Evolutionary conservation across 352 stramenopile genomes (phyloP).

Genomic region (Pythium rishiriense): DNA sequence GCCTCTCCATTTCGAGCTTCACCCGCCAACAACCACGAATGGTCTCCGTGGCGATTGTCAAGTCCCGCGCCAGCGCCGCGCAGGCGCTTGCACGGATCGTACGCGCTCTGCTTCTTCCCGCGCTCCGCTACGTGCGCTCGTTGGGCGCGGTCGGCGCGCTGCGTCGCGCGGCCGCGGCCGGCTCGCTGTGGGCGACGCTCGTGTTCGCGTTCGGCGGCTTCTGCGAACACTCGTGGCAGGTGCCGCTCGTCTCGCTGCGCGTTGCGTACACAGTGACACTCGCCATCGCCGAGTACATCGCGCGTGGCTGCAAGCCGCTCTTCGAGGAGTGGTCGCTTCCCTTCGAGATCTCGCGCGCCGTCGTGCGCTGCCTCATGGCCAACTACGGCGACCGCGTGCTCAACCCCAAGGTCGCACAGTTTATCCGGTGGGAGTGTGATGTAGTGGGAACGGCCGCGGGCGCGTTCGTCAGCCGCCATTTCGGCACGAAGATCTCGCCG

Average conservation of each 20-base stretch:
- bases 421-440: conserved; percentile 18
- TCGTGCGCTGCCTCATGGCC: conserved; percentile 17
- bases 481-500: conserved; percentile 7
- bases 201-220: conserved; percentile 19
- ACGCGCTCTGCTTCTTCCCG: not conserved
- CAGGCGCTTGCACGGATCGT: not conserved
- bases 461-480: conserved; percentile 3
- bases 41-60: conserved; percentile 2
- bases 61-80: not conserved
- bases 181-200: conserved; percentile 16
- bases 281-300: conserved; percentile 22
- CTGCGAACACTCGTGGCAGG: conserved; percentile 19
- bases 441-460: conserved; percentile 10
- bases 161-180: conserved; percentile 9
- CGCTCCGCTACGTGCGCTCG: not conserved
- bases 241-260: conserved; percentile 13
- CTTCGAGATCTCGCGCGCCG: conserved; percentile 27
- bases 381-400: conserved; percentile 17
- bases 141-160: not conserved
- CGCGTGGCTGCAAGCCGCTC: conserved; percentile 21
- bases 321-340: conserved; percentile 27
- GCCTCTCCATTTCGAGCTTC: too few species aligned
- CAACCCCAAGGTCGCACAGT: conserved; percentile 11
- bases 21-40: too few species aligned
- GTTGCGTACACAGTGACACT: conserved; percentile 14